Percentiles rank a stretch among this genome's conserved stretches.
Conservation (phyloP, 768 basidiomycete genomes). For the Lactarius evosmus region DNA sequence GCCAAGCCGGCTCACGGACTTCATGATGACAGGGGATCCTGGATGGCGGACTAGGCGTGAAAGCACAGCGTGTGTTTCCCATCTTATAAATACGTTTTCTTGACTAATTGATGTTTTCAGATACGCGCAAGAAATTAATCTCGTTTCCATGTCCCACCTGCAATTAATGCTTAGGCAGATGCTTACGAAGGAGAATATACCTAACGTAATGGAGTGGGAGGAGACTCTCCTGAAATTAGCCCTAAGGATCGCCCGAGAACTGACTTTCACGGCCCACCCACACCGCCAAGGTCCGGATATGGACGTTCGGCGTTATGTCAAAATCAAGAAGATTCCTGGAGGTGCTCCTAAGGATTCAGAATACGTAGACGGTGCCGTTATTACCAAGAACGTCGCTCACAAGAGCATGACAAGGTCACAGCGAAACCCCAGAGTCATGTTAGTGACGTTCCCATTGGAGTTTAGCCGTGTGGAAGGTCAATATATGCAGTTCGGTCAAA, state of each 20-base stretch:
- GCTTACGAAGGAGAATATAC: constrained; percentile 76
- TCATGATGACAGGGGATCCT: constrained; percentile 51
- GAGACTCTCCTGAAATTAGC: constrained; percentile 76
- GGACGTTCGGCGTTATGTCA: constrained; percentile 93
- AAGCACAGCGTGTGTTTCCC: constrained; percentile 74
- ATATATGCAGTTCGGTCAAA: constrained; percentile 88
- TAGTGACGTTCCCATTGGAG: constrained; percentile 92
- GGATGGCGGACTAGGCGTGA: constrained; percentile 87
- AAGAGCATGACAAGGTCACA: constrained; percentile 87
- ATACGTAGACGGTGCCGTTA: constrained; percentile 94
- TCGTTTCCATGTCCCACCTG: constrained; percentile 84
- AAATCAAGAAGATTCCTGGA: constrained; percentile 98
- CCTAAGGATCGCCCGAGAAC: constrained; percentile 78
- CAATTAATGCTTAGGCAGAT: constrained; percentile 90
- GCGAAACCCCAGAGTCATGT: constrained; percentile 89
- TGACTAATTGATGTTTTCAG: constrained; percentile 38
- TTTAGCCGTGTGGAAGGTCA: constrained; percentile 91
- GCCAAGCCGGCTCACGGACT: constrained; percentile 67
- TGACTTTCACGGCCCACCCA: constrained; percentile 68
- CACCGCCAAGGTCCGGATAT: constrained; percentile 88
- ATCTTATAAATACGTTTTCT: neutral
- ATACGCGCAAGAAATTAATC: constrained; percentile 79
- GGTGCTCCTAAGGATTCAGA: constrained; percentile 91
- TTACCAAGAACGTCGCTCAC: constrained; percentile 97
- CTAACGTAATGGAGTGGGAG: constrained; percentile 86